Percentiles rank a stretch among this genome's conserved stretches.
phyloP scores from a whole-genome alignment of 805 yeast species.

The Starmera quercuum region DNA sequence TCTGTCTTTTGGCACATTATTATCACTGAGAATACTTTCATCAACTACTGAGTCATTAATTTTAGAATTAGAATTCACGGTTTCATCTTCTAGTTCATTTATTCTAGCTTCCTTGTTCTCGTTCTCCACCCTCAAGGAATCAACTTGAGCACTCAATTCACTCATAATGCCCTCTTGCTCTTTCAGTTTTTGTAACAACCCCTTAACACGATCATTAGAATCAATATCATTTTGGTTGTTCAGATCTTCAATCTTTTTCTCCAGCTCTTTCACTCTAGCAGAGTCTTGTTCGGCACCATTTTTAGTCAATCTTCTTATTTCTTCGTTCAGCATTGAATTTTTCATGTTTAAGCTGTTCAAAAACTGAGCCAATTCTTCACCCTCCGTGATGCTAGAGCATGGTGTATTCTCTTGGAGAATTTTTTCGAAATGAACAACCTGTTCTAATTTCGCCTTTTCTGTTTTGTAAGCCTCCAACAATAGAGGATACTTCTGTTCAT shows the following conservation, averaged over 20 bases:
- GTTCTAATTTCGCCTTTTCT: slow-evolving; percentile 61
- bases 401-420: slow-evolving; percentile 78
- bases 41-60: not conserved
- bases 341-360: slow-evolving; percentile 56
- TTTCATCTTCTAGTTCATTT: not conserved
- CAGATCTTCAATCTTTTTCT: slow-evolving; percentile 2
- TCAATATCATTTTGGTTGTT: not conserved
- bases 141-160: slow-evolving; percentile 6
- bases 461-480: slow-evolving; percentile 77
- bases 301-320: slow-evolving; percentile 38
- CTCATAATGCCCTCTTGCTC: not conserved
- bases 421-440: slow-evolving; percentile 57
- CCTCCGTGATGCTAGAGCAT: slow-evolving; percentile 63
- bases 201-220: not conserved
- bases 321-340: slow-evolving; percentile 53
- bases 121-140: not conserved
- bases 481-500: slow-evolving; percentile 85
- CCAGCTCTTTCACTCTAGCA: slow-evolving; percentile 5
- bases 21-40: not conserved
- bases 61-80: not conserved
- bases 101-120: not conserved
- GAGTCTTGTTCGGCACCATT: slow-evolving; percentile 3
- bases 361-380: slow-evolving; percentile 62
- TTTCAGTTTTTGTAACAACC: not conserved
- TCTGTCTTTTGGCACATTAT: not conserved